Evolutionary conservation across 208 protist genomes (phyloP).

Genomic region (Entamoeba invadens): DNA sequence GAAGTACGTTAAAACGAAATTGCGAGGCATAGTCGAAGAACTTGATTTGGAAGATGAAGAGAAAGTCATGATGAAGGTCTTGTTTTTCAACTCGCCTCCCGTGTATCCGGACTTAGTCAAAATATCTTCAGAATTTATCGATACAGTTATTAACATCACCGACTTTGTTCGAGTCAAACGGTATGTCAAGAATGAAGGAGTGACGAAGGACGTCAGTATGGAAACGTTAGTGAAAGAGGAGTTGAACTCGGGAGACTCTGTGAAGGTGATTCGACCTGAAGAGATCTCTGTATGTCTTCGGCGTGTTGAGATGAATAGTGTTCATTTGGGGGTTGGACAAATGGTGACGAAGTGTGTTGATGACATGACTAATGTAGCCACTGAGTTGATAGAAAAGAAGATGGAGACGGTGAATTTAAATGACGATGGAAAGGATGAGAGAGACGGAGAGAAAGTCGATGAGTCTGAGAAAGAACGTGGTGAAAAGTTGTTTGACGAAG

Average conservation of each 20-base stretch:
- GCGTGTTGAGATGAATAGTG: no score
- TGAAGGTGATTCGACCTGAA: neutral
- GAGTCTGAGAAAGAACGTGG: no score
- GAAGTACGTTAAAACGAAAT: neutral
- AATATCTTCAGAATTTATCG: neutral
- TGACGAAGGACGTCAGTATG: neutral
- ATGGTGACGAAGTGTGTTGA: neutral
- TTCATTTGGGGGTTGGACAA: no score
- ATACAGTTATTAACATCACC: neutral
- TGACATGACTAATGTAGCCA: neutral
- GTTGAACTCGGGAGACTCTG: neutral
- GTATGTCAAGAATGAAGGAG: neutral
- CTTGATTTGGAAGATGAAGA: neutral
- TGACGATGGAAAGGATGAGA: neutral
- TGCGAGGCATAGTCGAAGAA: neutral
- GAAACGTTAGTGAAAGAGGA: neutral
- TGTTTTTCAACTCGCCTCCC: neutral
- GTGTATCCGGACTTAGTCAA: neutral
- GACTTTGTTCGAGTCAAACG: neutral
- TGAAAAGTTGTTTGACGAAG: neutral
- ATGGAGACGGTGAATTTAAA: neutral
- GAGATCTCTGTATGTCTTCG: neutral
- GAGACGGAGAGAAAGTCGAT: neutral
- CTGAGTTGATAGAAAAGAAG: neutral
- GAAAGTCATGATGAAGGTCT: neutral